Evolutionary conservation across 2,329 filamentous ascomycete genomes (phyloP).

Genomic region (Ophiocordyceps sinensis): DNA sequence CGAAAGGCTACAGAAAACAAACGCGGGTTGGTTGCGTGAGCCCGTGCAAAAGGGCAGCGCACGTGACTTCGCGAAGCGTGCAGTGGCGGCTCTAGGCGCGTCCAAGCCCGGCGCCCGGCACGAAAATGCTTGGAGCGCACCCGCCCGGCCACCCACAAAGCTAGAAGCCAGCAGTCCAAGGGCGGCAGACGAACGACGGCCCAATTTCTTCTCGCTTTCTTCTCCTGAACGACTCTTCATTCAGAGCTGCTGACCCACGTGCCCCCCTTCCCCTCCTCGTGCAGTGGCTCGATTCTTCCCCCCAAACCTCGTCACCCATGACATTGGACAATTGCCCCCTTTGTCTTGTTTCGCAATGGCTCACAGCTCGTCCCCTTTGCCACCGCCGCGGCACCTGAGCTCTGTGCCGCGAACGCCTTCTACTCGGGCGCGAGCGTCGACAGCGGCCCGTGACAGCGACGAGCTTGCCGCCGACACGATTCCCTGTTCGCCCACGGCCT

Average conservation of each 20-base stretch:
- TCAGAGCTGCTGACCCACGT: no score
- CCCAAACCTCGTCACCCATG: neutral
- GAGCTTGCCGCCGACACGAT: constrained; percentile 31
- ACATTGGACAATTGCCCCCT: neutral
- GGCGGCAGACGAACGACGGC: no score
- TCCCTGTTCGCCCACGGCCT: constrained; percentile 25
- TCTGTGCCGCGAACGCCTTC: constrained; percentile 13
- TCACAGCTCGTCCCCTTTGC: constrained; percentile 15
- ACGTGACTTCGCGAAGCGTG: constrained; percentile 12
- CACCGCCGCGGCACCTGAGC: constrained; percentile 14
- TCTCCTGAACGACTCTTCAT: no score
- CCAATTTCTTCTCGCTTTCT: no score
- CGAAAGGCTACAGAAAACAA: neutral
- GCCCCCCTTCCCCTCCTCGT: neutral
- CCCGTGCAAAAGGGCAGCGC: constrained; percentile 2
- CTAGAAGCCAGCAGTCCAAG: neutral
- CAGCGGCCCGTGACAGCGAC: constrained; percentile 23
- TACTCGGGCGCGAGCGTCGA: constrained; percentile 8
- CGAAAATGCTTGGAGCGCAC: constrained; percentile 1
- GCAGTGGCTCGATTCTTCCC: constrained; percentile 2
- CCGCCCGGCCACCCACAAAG: neutral
- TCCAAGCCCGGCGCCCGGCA: constrained; percentile 4
- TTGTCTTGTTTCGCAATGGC: constrained; percentile 10
- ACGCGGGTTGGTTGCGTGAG: neutral
- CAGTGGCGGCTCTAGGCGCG: constrained; percentile 2